Percentiles rank a stretch among this genome's conserved stretches.
These are phyloP conservation scores for Mortierella sp. DNA, from an alignment of 371 early-diverging fungal genomes.

Conservation along the genomic window DNA sequence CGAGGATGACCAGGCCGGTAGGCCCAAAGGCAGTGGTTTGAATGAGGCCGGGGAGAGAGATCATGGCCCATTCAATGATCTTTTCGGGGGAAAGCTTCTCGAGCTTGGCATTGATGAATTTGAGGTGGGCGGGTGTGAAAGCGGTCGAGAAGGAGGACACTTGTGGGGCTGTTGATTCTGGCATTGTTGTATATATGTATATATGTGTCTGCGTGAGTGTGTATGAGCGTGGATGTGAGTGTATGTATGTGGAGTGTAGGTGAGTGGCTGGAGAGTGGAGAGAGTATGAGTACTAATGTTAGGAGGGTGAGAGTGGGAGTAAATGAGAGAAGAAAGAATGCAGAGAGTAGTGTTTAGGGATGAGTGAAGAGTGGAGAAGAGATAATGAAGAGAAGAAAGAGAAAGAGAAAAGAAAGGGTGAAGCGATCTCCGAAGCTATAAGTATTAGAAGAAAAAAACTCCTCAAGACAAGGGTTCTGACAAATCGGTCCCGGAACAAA, in stretches of 20 bases:
- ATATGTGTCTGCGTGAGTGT: not conserved
- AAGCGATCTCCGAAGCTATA: constrained; percentile 2
- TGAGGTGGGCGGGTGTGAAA: constrained; percentile 76
- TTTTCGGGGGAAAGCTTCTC: constrained; percentile 79
- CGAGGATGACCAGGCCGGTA: constrained; percentile 85
- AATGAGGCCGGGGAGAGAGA: constrained; percentile 83
- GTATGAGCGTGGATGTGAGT: not conserved
- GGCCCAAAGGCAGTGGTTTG: constrained; percentile 96
- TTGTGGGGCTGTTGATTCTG: constrained; percentile 37
- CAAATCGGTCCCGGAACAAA: not conserved
- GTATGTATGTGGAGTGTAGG: not conserved
- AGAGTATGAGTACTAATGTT: not conserved
- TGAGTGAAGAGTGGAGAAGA: not conserved
- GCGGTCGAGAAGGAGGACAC: constrained; percentile 25
- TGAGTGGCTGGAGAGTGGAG: not conserved
- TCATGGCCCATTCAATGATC: constrained; percentile 91
- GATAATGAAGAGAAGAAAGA: constrained; percentile 4
- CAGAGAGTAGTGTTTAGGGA: not conserved
- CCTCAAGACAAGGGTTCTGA: not conserved
- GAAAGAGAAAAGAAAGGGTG: not conserved
- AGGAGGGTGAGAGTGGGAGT: not conserved
- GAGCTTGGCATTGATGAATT: constrained; percentile 74
- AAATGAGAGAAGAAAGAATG: not conserved
- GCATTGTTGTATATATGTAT: constrained; percentile 21
- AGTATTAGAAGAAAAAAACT: constrained; percentile 6